Conservation (phyloP, 2,329 filamentous ascomycete species). For the Exophiala xenobiotica region DNA sequence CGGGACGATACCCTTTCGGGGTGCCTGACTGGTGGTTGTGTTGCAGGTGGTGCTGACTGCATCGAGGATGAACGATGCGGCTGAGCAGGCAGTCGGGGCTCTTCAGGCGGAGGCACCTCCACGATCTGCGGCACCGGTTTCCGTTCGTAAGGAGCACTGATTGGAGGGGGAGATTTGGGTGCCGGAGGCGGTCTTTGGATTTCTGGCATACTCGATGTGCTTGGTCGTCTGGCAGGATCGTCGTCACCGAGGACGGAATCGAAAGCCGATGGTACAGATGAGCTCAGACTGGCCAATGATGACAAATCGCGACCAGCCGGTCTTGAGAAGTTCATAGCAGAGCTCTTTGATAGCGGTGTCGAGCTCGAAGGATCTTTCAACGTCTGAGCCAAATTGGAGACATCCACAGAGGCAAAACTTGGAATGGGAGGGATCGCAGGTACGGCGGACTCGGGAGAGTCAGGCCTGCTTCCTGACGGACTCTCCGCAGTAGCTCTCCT, state of each 20-base stretch:
- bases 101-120: conserved; percentile 27
- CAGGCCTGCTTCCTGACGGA: conserved; percentile 17
- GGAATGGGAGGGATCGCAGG: conserved; percentile 34
- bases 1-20: conserved; percentile 55
- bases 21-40: conserved; percentile 35
- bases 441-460: conserved; percentile 30
- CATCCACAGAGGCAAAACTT: conserved; percentile 36
- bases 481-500: conserved; percentile 44
- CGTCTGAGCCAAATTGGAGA: conserved; percentile 49
- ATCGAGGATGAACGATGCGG: conserved; percentile 20
- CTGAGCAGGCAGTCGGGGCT: conserved; percentile 14
- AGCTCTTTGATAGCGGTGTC: conserved; percentile 27
- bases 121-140: conserved; percentile 55
- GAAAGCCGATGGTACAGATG: conserved; percentile 28
- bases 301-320: conserved; percentile 22
- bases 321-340: conserved; percentile 30
- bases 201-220: conserved; percentile 38
- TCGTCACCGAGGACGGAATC: conserved; percentile 35
- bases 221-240: conserved; percentile 33
- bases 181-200: conserved; percentile 55
- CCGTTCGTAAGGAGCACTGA: conserved; percentile 52
- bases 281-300: conserved; percentile 7
- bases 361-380: conserved; percentile 35
- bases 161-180: conserved; percentile 56
- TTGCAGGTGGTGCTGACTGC: conserved; percentile 34